Conservation (phyloP, 2,329 filamentous ascomycete species). For the Xylariales sp. region DNA sequence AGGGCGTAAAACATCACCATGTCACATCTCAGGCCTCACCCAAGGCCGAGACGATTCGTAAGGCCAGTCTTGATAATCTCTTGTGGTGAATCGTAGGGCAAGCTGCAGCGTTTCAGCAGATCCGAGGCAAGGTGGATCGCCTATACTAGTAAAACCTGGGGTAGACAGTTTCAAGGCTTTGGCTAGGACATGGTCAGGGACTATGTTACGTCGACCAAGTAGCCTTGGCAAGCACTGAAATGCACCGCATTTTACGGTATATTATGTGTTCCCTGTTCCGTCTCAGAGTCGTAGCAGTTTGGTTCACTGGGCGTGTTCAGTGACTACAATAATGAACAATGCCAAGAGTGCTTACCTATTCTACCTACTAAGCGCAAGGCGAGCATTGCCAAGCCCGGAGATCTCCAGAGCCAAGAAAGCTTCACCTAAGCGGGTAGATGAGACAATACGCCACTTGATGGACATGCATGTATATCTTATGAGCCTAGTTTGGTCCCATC, state of each 20-base stretch:
- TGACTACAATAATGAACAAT: no score
- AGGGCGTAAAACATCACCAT: slow-evolving; percentile 28
- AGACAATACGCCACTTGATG: no score
- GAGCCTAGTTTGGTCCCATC: not conserved
- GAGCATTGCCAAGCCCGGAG: not conserved
- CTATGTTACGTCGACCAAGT: not conserved
- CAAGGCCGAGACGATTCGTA: slow-evolving; percentile 15
- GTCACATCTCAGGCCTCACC: slow-evolving; percentile 23
- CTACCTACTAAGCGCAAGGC: not conserved
- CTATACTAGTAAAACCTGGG: slow-evolving; percentile 28
- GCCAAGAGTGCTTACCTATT: not conserved
- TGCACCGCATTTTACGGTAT: not conserved
- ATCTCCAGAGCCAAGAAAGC: slow-evolving; percentile 3
- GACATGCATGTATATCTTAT: no score
- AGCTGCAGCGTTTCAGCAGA: slow-evolving; percentile 32
- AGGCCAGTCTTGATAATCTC: slow-evolving; percentile 12
- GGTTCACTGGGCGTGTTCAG: no score
- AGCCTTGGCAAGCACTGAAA: not conserved
- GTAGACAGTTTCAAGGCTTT: slow-evolving; percentile 36
- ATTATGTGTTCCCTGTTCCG: not conserved
- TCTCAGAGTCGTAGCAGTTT: no score
- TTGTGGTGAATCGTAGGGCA: slow-evolving; percentile 10
- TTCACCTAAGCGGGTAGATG: not conserved
- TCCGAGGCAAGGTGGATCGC: slow-evolving; percentile 33
- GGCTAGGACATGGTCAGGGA: slow-evolving; percentile 8